Conservation (phyloP, 2,329 filamentous ascomycete species). For the Ustulina deusta region DNA sequence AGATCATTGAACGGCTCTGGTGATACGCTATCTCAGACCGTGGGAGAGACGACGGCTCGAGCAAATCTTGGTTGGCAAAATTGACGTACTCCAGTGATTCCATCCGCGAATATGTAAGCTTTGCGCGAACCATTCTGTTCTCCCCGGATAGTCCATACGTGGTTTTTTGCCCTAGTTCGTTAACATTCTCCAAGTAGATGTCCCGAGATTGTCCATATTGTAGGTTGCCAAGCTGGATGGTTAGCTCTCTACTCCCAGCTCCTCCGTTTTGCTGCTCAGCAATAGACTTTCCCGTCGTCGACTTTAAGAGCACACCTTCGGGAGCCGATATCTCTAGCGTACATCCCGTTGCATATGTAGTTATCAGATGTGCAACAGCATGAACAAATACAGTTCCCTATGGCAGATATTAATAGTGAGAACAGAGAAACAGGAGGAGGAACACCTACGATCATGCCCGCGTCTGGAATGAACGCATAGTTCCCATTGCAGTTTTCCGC, state of each 20-base stretch:
- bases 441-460: conserved; percentile 67
- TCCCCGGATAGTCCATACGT: conserved; percentile 18
- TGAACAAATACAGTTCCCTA: conserved; percentile 71
- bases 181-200: conserved; percentile 58
- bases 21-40: conserved; percentile 62
- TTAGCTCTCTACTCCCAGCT: conserved; percentile 46
- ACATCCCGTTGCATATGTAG: conserved; percentile 65
- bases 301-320: conserved; percentile 52
- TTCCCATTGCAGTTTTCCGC: conserved; percentile 68
- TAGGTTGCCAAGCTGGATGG: conserved; percentile 62
- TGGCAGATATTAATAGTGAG: conserved; percentile 18
- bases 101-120: conserved; percentile 53
- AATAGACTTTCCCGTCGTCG: conserved; percentile 56
- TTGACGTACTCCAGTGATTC: conserved; percentile 17
- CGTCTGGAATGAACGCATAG: conserved; percentile 72
- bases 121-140: conserved; percentile 50
- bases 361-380: conserved; percentile 70
- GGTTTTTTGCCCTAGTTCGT: conserved; percentile 29
- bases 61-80: conserved; percentile 36
- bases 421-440: background rate
- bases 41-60: conserved; percentile 46
- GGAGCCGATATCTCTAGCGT: conserved; percentile 58
- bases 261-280: conserved; percentile 47
- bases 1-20: conserved; percentile 62
- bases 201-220: conserved; percentile 73